Conservation (phyloP, 345 rosid species). For the Gossypium anomalum region DNA sequence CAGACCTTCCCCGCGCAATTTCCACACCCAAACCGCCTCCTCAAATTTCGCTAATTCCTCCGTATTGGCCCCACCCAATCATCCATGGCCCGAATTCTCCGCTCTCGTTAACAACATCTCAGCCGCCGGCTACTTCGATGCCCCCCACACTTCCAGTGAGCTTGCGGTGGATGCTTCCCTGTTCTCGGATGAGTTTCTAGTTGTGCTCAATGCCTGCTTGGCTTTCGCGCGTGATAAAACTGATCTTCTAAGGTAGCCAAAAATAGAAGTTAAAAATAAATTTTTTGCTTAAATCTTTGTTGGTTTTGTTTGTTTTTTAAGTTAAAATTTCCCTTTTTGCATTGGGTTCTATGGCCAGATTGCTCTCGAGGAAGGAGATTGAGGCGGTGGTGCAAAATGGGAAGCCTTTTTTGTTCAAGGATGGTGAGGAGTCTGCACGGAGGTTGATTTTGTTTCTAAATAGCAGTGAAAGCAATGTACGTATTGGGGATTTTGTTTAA, state of each 20-base stretch:
- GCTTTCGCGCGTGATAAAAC: slow-evolving; percentile 3
- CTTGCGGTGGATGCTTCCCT: background rate
- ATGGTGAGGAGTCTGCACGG: slow-evolving; percentile 47
- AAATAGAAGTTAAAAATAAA: background rate
- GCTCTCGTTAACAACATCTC: background rate
- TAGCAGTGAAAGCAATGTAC: slow-evolving; percentile 30
- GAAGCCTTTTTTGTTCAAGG: slow-evolving; percentile 57
- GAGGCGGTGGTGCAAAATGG: slow-evolving; percentile 57
- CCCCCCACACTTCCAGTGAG: background rate
- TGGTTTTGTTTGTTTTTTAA: too few relatives aligned
- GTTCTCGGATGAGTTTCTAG: slow-evolving; percentile 2
- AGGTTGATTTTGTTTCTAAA: slow-evolving; percentile 53
- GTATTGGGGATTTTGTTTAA: slow-evolving; percentile 13
- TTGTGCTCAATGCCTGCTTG: slow-evolving; percentile 4
- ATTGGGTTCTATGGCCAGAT: slow-evolving; percentile 31
- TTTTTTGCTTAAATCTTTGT: background rate
- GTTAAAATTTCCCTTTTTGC: background rate
- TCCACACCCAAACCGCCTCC: slow-evolving; percentile 28
- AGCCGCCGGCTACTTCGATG: slow-evolving; percentile 4
- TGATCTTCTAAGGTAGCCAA: slow-evolving; percentile 8
- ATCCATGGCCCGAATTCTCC: slow-evolving; percentile 12
- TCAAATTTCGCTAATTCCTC: slow-evolving; percentile 20
- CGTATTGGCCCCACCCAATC: background rate
- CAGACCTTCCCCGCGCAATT: slow-evolving; percentile 18
- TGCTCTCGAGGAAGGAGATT: slow-evolving; percentile 62